Evolutionary conservation across 2,329 filamentous ascomycete species (phyloP).

Genomic region (Neodidymelliopsis sp.): DNA sequence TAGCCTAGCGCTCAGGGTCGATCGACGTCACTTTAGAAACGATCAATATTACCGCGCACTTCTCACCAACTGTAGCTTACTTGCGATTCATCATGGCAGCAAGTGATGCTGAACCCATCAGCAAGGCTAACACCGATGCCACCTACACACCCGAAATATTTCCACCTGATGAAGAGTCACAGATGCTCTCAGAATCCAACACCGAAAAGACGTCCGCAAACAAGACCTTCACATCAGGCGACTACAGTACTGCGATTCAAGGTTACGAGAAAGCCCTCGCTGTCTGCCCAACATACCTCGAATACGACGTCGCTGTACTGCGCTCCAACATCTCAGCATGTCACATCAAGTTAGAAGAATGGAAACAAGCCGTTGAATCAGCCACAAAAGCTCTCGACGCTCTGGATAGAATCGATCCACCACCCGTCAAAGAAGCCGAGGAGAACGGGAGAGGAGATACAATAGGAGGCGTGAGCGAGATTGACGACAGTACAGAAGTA

Average conservation of each 20-base stretch:
- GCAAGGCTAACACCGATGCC: slow-evolving; percentile 10
- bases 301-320: slow-evolving; percentile 87
- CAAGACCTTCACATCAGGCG: slow-evolving; percentile 73
- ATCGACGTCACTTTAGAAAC: slow-evolving; percentile 34
- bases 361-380: slow-evolving; percentile 80
- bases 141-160: slow-evolving; percentile 37
- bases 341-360: slow-evolving; percentile 82
- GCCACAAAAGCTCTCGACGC: slow-evolving; percentile 77
- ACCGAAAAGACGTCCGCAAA: slow-evolving; percentile 80
- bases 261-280: slow-evolving; percentile 83
- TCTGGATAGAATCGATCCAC: slow-evolving; percentile 68
- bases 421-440: slow-evolving; percentile 38
- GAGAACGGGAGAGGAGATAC: slow-evolving; percentile 56
- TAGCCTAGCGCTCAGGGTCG: slow-evolving; percentile 17
- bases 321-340: slow-evolving; percentile 90
- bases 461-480: slow-evolving; percentile 64
- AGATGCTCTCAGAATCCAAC: slow-evolving; percentile 75
- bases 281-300: slow-evolving; percentile 81
- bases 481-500: slow-evolving; percentile 57
- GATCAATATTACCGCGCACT: slow-evolving; percentile 18
- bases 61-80: not conserved
- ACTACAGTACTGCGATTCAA: slow-evolving; percentile 79
- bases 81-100: slow-evolving; percentile 15
- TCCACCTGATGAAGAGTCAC: slow-evolving; percentile 44
- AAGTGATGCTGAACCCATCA: slow-evolving; percentile 4